Conservation (phyloP, 768 basidiomycete genomes). For the Lactarius quietus region DNA sequence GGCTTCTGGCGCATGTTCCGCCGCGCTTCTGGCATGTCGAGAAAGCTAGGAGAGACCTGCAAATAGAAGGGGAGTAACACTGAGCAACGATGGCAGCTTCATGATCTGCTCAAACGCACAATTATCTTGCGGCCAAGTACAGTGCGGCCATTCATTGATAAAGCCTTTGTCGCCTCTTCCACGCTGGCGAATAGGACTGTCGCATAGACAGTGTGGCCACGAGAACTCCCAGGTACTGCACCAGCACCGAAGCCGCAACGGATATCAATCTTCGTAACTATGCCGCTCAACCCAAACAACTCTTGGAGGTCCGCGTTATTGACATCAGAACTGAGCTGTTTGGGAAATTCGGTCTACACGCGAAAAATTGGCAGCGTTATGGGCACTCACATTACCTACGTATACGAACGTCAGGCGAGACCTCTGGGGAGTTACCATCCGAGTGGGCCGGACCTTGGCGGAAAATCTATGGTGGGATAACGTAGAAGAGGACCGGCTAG, state of each 20-base stretch:
- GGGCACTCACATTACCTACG: slow-evolving; percentile 57
- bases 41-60: slow-evolving; percentile 19
- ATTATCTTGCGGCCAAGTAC: slow-evolving; percentile 13
- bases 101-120: slow-evolving; percentile 2
- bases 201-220: slow-evolving; percentile 11
- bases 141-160: not conserved
- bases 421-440: not conserved
- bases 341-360: not conserved
- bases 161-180: not conserved
- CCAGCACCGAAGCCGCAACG: slow-evolving; percentile 36
- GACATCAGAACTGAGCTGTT: slow-evolving; percentile 31
- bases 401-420: slow-evolving; percentile 39
- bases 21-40: slow-evolving; percentile 11
- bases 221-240: not conserved
- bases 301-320: slow-evolving; percentile 34
- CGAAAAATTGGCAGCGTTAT: slow-evolving; percentile 28
- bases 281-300: slow-evolving; percentile 40
- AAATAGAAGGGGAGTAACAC: not conserved
- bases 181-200: slow-evolving; percentile 8
- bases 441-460: slow-evolving; percentile 12
- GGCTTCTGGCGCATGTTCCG: not conserved
- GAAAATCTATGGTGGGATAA: not conserved
- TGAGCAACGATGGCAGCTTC: not conserved
- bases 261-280: slow-evolving; percentile 34
- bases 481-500: not conserved